Evolutionary conservation across 2,329 filamentous ascomycete genomes (phyloP).

Genomic region (Phaeophleospora eucalypticola): DNA sequence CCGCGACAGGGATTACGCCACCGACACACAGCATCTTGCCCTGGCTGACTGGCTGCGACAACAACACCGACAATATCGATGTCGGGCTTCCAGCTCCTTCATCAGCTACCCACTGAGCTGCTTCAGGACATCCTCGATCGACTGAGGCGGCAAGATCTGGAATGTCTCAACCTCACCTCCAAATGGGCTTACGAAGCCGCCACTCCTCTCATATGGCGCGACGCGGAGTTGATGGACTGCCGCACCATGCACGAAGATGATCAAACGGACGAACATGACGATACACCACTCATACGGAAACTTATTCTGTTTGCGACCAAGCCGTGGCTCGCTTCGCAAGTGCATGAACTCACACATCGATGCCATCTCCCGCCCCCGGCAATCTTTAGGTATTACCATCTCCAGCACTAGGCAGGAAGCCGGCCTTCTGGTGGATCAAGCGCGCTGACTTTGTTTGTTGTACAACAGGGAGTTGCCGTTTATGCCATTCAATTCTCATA

Average conservation of each 20-base stretch:
- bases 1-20: no score
- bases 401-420: no score
- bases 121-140: slow-evolving; percentile 37
- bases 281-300: slow-evolving; percentile 43
- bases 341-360: slow-evolving; percentile 42
- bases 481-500: slow-evolving; percentile 37
- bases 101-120: slow-evolving; percentile 40
- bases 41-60: no score
- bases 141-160: slow-evolving; percentile 32
- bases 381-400: no score
- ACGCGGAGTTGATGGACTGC: slow-evolving; percentile 40
- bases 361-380: slow-evolving; percentile 45
- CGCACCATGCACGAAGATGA: slow-evolving; percentile 26
- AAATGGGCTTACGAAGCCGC: slow-evolving; percentile 35
- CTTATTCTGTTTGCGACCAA: slow-evolving; percentile 41
- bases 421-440: no score
- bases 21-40: no score
- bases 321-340: slow-evolving; percentile 39
- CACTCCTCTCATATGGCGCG: slow-evolving; percentile 38
- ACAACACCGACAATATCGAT: background rate
- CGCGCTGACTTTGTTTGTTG: no score
- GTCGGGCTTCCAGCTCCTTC: background rate
- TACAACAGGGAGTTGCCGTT: slow-evolving; percentile 39
- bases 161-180: slow-evolving; percentile 33
- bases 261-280: slow-evolving; percentile 34